phyloP scores from a whole-genome alignment of 2,329 filamentous ascomycete species.

The Calonectria honghensis region DNA sequence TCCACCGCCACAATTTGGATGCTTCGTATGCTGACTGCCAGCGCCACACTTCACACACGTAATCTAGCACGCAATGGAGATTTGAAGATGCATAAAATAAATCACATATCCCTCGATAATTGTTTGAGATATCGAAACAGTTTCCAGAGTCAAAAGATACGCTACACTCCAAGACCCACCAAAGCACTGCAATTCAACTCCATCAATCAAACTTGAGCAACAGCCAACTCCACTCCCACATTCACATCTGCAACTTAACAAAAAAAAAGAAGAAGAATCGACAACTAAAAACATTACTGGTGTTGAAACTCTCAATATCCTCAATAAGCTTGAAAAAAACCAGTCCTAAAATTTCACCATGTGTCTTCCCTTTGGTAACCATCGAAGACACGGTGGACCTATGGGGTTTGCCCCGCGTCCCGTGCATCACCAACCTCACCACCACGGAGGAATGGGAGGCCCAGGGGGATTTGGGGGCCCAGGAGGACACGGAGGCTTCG shows the following conservation, averaged over 20 bases:
- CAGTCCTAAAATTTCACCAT: neutral
- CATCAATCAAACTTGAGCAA: neutral
- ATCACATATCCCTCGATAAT: neutral
- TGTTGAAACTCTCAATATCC: too few species aligned
- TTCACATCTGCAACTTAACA: neutral
- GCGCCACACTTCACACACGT: slow-evolving; percentile 10
- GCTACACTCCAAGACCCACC: neutral
- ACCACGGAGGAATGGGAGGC: slow-evolving; percentile 1
- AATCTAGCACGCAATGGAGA: neutral
- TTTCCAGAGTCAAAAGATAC: neutral
- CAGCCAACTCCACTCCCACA: neutral
- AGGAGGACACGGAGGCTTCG: neutral
- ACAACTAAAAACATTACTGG: neutral
- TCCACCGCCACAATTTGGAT: neutral
- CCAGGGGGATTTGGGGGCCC: neutral
- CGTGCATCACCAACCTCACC: slow-evolving; percentile 2
- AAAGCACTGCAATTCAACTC: neutral
- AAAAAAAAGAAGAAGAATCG: neutral
- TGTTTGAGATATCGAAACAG: too few species aligned
- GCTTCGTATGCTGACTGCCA: neutral
- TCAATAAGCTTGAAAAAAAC: too few species aligned
- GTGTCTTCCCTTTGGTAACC: slow-evolving; percentile 21
- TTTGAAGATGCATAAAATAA: neutral
- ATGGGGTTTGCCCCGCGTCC: slow-evolving; percentile 4
- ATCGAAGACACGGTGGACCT: neutral